phyloP scores from a whole-genome alignment of 1,284 basidiomycete genomes.

The Coriolopsis trogii region DNA sequence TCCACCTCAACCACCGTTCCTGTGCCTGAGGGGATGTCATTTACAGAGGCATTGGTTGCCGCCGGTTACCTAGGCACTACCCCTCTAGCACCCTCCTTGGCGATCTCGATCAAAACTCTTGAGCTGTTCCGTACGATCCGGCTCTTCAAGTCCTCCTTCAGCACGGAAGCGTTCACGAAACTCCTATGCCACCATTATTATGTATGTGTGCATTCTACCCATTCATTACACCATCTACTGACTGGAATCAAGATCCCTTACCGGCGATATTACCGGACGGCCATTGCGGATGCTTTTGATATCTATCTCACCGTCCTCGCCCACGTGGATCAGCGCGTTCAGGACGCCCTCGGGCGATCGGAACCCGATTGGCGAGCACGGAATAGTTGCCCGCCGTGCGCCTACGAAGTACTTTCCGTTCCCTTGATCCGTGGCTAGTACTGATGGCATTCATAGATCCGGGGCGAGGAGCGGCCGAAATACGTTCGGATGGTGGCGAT shows the following conservation, averaged over 20 bases:
- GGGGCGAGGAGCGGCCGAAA: conserved; percentile 26
- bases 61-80: conserved; percentile 11
- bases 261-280: conserved; percentile 1
- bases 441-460: too few relatives aligned
- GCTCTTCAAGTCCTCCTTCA: conserved; percentile 32
- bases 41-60: conserved; percentile 8
- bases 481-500: conserved; percentile 28
- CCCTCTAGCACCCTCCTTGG: conserved; percentile 24
- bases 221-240: too few relatives aligned
- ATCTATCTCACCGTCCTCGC: conserved; percentile 31
- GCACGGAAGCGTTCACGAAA: conserved; percentile 37
- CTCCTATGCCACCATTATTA: conserved; percentile 36
- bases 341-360: conserved; percentile 24
- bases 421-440: too few relatives aligned
- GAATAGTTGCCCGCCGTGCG: conserved; percentile 36
- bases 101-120: conserved; percentile 35
- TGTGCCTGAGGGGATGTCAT: background rate
- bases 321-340: conserved; percentile 20
- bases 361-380: conserved; percentile 29
- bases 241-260: conserved; percentile 21
- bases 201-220: conserved; percentile 30
- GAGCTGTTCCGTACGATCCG: conserved; percentile 32
- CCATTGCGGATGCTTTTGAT: conserved; percentile 33
- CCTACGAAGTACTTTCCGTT: conserved; percentile 32
- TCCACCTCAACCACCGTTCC: background rate